Evolutionary conservation across 768 basidiomycete genomes (phyloP).

Genomic region (Russula lepida): DNA sequence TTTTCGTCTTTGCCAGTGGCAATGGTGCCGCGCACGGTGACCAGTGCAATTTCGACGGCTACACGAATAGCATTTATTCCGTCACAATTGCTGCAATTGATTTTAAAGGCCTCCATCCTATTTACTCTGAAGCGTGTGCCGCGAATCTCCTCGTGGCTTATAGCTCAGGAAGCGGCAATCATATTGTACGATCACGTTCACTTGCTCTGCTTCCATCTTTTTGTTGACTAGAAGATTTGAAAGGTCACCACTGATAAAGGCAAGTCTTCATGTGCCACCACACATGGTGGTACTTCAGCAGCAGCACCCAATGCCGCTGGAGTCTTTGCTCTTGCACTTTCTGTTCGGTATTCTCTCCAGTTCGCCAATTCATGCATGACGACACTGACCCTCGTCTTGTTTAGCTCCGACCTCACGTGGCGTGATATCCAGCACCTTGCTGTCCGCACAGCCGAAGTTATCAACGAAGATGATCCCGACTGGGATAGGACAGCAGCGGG

Average conservation of each 20-base stretch:
- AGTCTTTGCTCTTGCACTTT: constrained; percentile 82
- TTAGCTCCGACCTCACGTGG: constrained; percentile 91
- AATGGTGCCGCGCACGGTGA: constrained; percentile 89
- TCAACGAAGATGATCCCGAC: constrained; percentile 87
- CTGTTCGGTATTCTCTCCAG: constrained; percentile 56
- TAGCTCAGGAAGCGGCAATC: constrained; percentile 87
- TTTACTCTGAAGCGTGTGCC: constrained; percentile 95
- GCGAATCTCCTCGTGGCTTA: constrained; percentile 97
- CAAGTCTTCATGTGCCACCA: constrained; percentile 65
- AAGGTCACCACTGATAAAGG: constrained; percentile 95
- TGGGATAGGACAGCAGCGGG: constrained; percentile 81
- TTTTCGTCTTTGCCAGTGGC: constrained; percentile 96
- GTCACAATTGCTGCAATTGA: constrained; percentile 96
- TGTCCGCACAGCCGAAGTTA: constrained; percentile 61
- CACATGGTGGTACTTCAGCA: constrained; percentile 94
- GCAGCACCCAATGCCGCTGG: constrained; percentile 96
- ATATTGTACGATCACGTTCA: constrained; percentile 58
- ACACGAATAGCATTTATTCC: constrained; percentile 95
- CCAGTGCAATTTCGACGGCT: constrained; percentile 99
- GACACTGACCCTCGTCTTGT: constrained; percentile 13
- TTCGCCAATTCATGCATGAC: neutral
- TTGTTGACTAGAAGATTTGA: constrained; percentile 20
- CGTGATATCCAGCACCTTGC: constrained; percentile 90
- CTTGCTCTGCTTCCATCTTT: constrained; percentile 1
- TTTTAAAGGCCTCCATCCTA: constrained; percentile 87